phyloP scores from a whole-genome alignment of 2,329 filamentous ascomycete genomes.

The Achaetomium macrosporum region DNA sequence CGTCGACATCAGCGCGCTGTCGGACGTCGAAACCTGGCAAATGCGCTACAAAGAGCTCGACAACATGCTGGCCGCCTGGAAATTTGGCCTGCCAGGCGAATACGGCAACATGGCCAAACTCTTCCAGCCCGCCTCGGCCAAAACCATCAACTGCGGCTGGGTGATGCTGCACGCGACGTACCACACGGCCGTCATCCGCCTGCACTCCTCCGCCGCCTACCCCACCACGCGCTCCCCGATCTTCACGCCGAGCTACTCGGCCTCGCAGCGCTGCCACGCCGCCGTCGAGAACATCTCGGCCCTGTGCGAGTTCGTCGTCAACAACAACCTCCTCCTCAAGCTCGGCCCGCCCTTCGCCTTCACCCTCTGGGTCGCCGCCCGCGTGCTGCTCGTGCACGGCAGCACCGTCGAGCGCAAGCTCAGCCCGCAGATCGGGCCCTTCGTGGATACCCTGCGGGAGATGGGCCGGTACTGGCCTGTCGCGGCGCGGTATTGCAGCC shows the following conservation, averaged over 20 bases:
- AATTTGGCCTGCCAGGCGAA: constrained; percentile 73
- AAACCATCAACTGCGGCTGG: constrained; percentile 73
- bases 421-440: constrained; percentile 70
- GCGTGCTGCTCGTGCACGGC: constrained; percentile 80
- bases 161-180: constrained; percentile 89
- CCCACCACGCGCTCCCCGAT: constrained; percentile 83
- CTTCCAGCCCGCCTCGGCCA: constrained; percentile 62
- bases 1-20: constrained; percentile 77
- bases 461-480: constrained; percentile 85
- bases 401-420: constrained; percentile 83
- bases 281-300: constrained; percentile 79
- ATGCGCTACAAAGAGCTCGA: constrained; percentile 80
- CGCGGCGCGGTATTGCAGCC: constrained; percentile 70
- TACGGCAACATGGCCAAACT: constrained; percentile 79
- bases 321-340: constrained; percentile 67
- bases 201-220: constrained; percentile 89
- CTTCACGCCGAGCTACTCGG: constrained; percentile 82
- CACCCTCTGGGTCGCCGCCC: constrained; percentile 84
- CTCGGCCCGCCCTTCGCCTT: constrained; percentile 89
- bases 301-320: constrained; percentile 71
- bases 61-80: constrained; percentile 73
- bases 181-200: constrained; percentile 80
- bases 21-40: constrained; percentile 88
- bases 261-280: constrained; percentile 73
- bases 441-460: constrained; percentile 73